Evolutionary conservation across 1,139 yeast genomes (phyloP), one percentile per base, ranked within the genome.

Genomic region (Pichia sp.): DNA sequence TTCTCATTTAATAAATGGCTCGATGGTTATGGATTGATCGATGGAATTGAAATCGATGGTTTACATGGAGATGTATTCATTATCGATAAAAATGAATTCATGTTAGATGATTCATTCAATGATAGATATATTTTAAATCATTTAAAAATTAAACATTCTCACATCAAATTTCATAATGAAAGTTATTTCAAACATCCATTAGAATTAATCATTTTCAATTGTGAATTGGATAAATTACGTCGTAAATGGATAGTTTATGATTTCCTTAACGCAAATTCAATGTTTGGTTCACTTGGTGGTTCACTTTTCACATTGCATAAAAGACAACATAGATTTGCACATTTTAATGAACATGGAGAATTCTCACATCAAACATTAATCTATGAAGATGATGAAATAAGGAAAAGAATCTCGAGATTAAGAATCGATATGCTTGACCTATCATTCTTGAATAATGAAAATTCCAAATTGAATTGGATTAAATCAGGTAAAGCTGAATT

Each of bases 281-380:
- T 80, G 23, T 77, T 82, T 15, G 93, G 93, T 1, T 75, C 88
- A 1, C 68, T 82, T 12, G 81, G 82, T 53, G 81, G 81, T 44
- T 76, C 91, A 0, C 67, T 83, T 64, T 82, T 82, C 61, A 80
- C 86, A 2, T 71, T 83, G 19, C 91, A 82, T 52, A 80, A 80
- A 50, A 64, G 76, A 45, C 78, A 73, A 48, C 68, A 70, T 44
- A 66, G 66, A 43, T 52, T 65, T 41, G 69, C 72, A 0, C 49
- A 55, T 48, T 45, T 44, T 18, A 37, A 43, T 30, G 38, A 39
- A 6, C 21, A 30, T 17, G 17, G 62, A 62, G 9, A 11, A 22
- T 11, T 22, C 67, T 63, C 40, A 34, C 4, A 24, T 23, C 9
- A 19, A 19, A 10, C 15, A 14, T n/a, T n/a, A n/a, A n/a, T n/a